Evolutionary conservation across 108 stramenopile genomes (phyloP).

Genomic region (Schizochytrium sp.): DNA sequence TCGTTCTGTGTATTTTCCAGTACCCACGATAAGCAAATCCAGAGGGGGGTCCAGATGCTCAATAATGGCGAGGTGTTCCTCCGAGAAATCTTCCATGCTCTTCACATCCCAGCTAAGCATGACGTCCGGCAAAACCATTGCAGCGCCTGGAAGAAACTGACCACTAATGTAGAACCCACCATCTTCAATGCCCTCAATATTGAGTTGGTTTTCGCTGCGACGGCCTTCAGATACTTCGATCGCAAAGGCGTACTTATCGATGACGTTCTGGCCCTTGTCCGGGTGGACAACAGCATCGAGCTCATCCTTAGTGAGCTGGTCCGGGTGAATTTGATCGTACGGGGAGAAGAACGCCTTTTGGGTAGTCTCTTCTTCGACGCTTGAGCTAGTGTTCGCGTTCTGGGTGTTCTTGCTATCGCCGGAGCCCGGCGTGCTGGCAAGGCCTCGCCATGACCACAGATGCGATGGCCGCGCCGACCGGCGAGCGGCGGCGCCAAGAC

Average conservation of each 20-base stretch:
- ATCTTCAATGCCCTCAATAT: neutral
- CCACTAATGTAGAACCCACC: neutral
- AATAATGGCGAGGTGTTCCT: neutral
- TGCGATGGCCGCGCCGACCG: too few species aligned
- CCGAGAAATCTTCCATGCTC: slow-evolving; percentile 14
- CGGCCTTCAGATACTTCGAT: slow-evolving; percentile 36
- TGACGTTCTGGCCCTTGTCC: slow-evolving; percentile 57
- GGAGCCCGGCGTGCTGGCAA: too few species aligned
- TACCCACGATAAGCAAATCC: slow-evolving; percentile 23
- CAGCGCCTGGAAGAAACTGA: slow-evolving; percentile 17
- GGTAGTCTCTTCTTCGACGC: neutral
- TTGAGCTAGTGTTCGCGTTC: too few species aligned
- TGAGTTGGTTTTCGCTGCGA: neutral
- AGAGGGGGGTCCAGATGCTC: slow-evolving; percentile 18
- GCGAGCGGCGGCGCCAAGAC: too few species aligned
- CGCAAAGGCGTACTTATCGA: slow-evolving; percentile 42
- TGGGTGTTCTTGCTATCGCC: too few species aligned
- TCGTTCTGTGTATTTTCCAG: slow-evolving; percentile 25
- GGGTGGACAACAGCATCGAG: slow-evolving; percentile 48
- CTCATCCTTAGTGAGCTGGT: slow-evolving; percentile 43
- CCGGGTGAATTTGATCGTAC: slow-evolving; percentile 9
- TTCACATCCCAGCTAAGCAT: slow-evolving; percentile 28
- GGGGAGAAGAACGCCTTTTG: neutral
- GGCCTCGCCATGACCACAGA: too few species aligned
- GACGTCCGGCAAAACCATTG: neutral